Conservation (phyloP, 1,284 basidiomycete species). For the Malassezia equina region DNA sequence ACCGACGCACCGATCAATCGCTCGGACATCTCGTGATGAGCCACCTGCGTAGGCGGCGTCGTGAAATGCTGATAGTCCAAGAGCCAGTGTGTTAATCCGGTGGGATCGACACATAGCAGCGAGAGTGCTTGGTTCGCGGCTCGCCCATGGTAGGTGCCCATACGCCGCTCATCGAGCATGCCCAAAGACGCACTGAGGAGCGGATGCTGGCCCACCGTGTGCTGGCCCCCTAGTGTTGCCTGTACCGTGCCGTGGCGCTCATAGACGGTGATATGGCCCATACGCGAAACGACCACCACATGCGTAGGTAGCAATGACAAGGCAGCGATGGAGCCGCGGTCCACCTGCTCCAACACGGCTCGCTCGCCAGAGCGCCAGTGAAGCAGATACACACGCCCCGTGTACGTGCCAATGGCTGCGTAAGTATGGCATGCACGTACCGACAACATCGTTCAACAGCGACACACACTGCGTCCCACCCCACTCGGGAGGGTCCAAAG, state of each 20-base stretch:
- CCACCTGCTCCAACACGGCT: slow-evolving; percentile 5
- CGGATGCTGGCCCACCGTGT: slow-evolving; percentile 10
- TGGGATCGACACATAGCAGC: slow-evolving; percentile 8
- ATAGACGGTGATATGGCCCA: slow-evolving; percentile 12
- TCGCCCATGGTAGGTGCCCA: neutral
- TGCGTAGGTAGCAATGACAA: slow-evolving; percentile 10
- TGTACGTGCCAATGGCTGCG: slow-evolving; percentile 20
- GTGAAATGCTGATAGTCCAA: neutral
- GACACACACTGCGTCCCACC: slow-evolving; percentile 22
- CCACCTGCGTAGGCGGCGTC: neutral
- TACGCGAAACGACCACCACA: slow-evolving; percentile 12
- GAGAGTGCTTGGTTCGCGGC: neutral
- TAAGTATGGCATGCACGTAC: neutral
- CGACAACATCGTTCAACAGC: slow-evolving; percentile 8
- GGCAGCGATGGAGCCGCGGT: slow-evolving; percentile 15
- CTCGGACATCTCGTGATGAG: slow-evolving; percentile 7
- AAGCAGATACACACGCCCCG: slow-evolving; percentile 15
- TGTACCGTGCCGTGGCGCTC: neutral
- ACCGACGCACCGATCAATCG: slow-evolving; percentile 14
- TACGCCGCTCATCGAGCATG: neutral
- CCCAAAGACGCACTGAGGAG: slow-evolving; percentile 16
- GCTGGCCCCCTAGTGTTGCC: neutral
- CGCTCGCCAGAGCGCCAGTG: slow-evolving; percentile 16
- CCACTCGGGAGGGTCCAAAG: slow-evolving; percentile 20
- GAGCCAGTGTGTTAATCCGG: slow-evolving; percentile 11